Conservation (phyloP, 2,329 filamentous ascomycete species). For the Scorias spongiosa region DNA sequence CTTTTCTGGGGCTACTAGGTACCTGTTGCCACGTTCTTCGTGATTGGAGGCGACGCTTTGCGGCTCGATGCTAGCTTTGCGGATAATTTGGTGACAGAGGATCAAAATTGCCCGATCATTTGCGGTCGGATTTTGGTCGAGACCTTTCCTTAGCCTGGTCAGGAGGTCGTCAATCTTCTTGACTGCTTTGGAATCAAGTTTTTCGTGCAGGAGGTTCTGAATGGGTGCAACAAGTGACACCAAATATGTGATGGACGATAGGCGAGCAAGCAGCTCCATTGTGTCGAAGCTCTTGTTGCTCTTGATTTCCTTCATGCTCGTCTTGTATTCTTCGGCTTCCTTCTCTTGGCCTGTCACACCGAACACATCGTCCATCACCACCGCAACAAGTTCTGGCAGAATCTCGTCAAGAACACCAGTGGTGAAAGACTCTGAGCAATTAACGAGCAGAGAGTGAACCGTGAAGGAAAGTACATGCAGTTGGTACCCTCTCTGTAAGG, state of each 20-base stretch:
- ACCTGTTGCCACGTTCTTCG: slow-evolving; percentile 42
- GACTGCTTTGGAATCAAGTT: slow-evolving; percentile 65
- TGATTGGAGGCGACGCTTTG: slow-evolving; percentile 24
- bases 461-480: slow-evolving; percentile 92
- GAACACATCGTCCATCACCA: slow-evolving; percentile 97
- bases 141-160: slow-evolving; percentile 64
- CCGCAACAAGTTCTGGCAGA: slow-evolving; percentile 56
- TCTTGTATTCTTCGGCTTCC: slow-evolving; percentile 88
- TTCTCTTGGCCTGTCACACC: slow-evolving; percentile 87
- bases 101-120: slow-evolving; percentile 71
- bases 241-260: slow-evolving; percentile 58
- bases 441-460: slow-evolving; percentile 76
- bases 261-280: slow-evolving; percentile 81
- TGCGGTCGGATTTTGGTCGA: slow-evolving; percentile 67
- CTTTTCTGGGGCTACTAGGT: slow-evolving; percentile 64
- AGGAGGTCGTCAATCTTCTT: slow-evolving; percentile 85
- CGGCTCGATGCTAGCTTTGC: slow-evolving; percentile 51
- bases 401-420: slow-evolving; percentile 86
- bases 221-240: slow-evolving; percentile 65
- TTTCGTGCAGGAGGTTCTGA: slow-evolving; percentile 64
- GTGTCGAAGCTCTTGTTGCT: slow-evolving; percentile 97
- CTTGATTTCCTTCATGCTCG: slow-evolving; percentile 94
- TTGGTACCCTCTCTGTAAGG: slow-evolving; percentile 75
- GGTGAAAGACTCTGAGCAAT: slow-evolving; percentile 53
- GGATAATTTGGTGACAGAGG: slow-evolving; percentile 89